Conservation (phyloP, 2,329 filamentous ascomycete species). For the Sporothrix dimorphospora region DNA sequence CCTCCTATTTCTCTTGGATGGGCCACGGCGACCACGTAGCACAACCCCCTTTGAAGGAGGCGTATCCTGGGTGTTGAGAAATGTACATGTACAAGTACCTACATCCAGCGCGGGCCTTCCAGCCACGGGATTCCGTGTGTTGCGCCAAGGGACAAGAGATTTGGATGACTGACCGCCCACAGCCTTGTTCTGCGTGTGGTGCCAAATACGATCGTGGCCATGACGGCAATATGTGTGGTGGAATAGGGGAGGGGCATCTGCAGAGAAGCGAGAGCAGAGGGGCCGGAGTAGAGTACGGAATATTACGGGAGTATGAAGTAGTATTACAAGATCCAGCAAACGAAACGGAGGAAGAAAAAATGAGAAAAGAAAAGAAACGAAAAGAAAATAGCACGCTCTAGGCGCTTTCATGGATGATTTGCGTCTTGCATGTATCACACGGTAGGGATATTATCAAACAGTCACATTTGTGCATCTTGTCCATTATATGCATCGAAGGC, state of each 20-base stretch:
- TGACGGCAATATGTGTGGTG: not conserved
- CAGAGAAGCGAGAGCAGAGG: not conserved
- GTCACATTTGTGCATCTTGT: not conserved
- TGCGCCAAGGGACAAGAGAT: too few species aligned
- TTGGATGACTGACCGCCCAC: not conserved
- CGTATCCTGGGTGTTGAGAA: not conserved
- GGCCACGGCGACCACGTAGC: not conserved
- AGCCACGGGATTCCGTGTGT: too few species aligned
- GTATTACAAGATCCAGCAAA: conserved; percentile 12
- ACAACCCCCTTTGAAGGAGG: not conserved
- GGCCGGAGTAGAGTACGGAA: not conserved
- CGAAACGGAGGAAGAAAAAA: not conserved
- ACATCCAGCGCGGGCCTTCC: too few species aligned
- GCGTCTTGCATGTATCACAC: not conserved
- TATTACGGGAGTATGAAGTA: not conserved
- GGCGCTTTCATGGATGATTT: not conserved
- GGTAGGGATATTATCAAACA: not conserved
- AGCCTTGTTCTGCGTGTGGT: not conserved
- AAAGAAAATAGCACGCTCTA: not conserved
- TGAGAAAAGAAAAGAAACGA: not conserved
- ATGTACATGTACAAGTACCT: not conserved
- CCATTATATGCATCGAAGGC: not conserved
- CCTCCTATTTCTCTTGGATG: not conserved
- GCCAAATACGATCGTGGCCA: not conserved
- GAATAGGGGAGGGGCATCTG: not conserved